Conservation (phyloP, 179 eudicot genomes). For the Silene vulgaris region DNA sequence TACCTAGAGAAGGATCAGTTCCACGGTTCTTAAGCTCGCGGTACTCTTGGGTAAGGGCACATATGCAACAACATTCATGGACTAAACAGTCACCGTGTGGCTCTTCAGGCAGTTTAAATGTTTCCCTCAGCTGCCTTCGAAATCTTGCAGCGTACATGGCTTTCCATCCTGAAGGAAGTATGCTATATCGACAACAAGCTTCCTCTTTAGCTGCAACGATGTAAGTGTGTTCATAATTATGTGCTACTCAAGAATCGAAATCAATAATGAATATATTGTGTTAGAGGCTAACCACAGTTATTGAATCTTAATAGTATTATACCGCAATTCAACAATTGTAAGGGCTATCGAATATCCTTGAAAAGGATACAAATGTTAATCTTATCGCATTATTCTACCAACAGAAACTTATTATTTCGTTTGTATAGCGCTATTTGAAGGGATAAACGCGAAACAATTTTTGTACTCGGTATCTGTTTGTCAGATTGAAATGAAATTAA, state of each 20-base stretch:
- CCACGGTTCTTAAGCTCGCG: constrained; percentile 37
- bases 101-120: constrained; percentile 32
- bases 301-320: too few relatives aligned
- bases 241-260: neutral
- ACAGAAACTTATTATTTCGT: too few relatives aligned
- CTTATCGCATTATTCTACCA: too few relatives aligned
- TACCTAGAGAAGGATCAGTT: constrained; percentile 38
- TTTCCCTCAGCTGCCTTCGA: constrained; percentile 26
- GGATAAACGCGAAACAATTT: too few relatives aligned
- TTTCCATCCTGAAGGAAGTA: constrained; percentile 23
- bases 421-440: too few relatives aligned
- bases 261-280: neutral
- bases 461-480: too few relatives aligned
- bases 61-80: constrained; percentile 31
- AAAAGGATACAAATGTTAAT: too few relatives aligned
- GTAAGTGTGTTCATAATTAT: neutral
- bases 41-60: constrained; percentile 39
- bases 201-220: constrained; percentile 23
- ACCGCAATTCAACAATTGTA: too few relatives aligned
- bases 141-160: constrained; percentile 26
- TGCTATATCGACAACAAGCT: constrained; percentile 22
- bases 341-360: too few relatives aligned
- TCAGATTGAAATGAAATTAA: too few relatives aligned
- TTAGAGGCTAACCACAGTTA: neutral
- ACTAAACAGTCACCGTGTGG: constrained; percentile 28